phyloP scores from a whole-genome alignment of 352 stramenopile genomes.

The Phytophthora vignae region DNA sequence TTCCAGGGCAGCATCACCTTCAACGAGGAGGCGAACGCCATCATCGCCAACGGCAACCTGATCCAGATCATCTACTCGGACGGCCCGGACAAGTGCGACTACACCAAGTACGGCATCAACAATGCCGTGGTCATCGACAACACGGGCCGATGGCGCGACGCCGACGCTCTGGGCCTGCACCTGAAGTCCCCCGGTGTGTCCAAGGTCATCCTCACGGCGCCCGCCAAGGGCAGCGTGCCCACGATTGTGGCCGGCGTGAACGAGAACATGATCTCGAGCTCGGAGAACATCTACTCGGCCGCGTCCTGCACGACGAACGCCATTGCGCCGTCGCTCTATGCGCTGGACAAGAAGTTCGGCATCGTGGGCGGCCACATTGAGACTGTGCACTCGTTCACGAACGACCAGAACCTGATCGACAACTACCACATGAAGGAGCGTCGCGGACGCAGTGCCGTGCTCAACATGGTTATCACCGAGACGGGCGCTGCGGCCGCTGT shows the following conservation, averaged over 20 bases:
- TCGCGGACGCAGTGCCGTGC: slow-evolving; percentile 82
- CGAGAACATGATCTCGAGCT: slow-evolving; percentile 64
- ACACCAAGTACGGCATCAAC: slow-evolving; percentile 88
- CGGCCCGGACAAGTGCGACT: slow-evolving; percentile 87
- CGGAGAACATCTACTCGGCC: slow-evolving; percentile 76
- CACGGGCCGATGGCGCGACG: slow-evolving; percentile 86
- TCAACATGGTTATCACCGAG: slow-evolving; percentile 93
- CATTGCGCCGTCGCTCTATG: slow-evolving; percentile 79
- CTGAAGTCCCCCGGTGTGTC: slow-evolving; percentile 78
- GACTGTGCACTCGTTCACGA: slow-evolving; percentile 92
- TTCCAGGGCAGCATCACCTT: slow-evolving; percentile 88
- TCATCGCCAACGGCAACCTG: slow-evolving; percentile 89
- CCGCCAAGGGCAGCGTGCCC: slow-evolving; percentile 74
- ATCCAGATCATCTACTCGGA: slow-evolving; percentile 91
- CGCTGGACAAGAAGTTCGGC: slow-evolving; percentile 84
- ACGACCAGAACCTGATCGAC: slow-evolving; percentile 91
- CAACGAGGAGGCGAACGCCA: slow-evolving; percentile 86
- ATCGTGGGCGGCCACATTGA: slow-evolving; percentile 88
- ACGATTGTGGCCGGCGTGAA: slow-evolving; percentile 89
- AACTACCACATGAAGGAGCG: slow-evolving; percentile 92
- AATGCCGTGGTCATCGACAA: slow-evolving; percentile 92
- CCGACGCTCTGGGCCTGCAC: slow-evolving; percentile 70
- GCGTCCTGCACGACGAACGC: slow-evolving; percentile 90
- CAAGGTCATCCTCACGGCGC: slow-evolving; percentile 85
- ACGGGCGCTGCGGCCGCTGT: slow-evolving; percentile 85